Percentiles rank a stretch among this genome's conserved stretches.
Evolutionary conservation across 345 rosid species (phyloP).

Genomic region (Aquilaria yunnanensis): DNA sequence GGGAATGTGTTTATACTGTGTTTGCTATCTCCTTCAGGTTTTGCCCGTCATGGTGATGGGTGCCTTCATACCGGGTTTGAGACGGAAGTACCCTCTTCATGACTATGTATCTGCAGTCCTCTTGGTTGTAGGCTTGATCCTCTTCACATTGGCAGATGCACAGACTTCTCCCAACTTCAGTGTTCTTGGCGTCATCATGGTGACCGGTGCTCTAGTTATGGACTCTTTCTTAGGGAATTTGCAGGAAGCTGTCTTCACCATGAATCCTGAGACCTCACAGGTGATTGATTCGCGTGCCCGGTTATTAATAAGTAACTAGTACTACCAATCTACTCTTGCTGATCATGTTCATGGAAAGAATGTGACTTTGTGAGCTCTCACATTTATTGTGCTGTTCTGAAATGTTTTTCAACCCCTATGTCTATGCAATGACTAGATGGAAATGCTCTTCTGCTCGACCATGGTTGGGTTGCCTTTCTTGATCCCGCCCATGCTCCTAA

Average conservation of each 20-base stretch:
- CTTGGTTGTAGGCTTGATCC: constrained; percentile 75
- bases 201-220: constrained; percentile 79
- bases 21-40: constrained; percentile 35
- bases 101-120: constrained; percentile 83
- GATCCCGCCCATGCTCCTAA: constrained; percentile 88
- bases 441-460: constrained; percentile 93
- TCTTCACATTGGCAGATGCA: constrained; percentile 94
- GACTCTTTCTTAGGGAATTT: constrained; percentile 90
- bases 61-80: constrained; percentile 86
- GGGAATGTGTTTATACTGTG: neutral
- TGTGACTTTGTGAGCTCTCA: constrained; percentile 1
- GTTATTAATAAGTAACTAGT: neutral
- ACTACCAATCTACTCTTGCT: neutral
- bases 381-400: neutral
- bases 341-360: neutral
- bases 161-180: constrained; percentile 90
- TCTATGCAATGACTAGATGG: constrained; percentile 43
- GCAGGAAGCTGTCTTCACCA: constrained; percentile 90
- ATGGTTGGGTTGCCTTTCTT: constrained; percentile 88
- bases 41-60: constrained; percentile 98
- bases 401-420: no score
- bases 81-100: constrained; percentile 75
- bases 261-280: constrained; percentile 94
- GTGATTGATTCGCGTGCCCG: constrained; percentile 16
- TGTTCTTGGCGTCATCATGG: constrained; percentile 75